Conservation (phyloP, 23 red algal genomes). For the Agarophyton chilense region DNA sequence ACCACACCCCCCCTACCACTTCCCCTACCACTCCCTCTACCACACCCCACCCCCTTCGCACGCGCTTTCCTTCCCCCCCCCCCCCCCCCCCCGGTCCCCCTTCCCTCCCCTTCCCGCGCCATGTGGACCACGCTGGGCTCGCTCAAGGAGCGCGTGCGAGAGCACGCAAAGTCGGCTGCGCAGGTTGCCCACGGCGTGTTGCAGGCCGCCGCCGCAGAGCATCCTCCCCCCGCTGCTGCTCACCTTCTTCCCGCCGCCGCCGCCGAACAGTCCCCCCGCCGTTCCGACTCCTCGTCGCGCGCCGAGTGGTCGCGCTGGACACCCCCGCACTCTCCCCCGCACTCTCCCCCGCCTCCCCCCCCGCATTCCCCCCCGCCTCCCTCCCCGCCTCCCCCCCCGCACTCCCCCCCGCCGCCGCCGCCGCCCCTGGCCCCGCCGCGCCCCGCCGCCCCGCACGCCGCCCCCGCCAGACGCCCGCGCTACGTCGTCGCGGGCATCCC, state of each 20-base stretch:
- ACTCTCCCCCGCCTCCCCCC: not conserved
- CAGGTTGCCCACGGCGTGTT: conserved; percentile 58
- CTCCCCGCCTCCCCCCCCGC: not conserved
- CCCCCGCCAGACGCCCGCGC: not conserved
- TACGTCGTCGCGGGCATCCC: conserved; percentile 19
- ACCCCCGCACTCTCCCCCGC: no score
- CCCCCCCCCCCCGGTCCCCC: not conserved
- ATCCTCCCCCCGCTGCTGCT: no score
- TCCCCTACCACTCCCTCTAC: no score
- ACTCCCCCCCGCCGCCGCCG: no score
- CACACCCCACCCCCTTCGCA: no score
- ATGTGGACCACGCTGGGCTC: conserved; percentile 64
- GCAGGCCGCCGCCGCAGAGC: conserved; percentile 49
- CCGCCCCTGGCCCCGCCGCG: not conserved
- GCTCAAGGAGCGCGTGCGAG: conserved; percentile 56
- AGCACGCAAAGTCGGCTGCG: conserved; percentile 60
- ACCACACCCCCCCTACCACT: no score
- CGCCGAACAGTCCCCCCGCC: no score
- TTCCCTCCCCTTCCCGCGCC: not conserved
- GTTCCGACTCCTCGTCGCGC: no score
- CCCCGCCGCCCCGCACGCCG: not conserved
- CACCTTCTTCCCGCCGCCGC: no score
- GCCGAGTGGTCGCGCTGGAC: no score
- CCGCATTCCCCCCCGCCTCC: not conserved
- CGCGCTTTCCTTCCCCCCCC: not conserved